phyloP scores from a whole-genome alignment of 164 flowering plant species.

The Chimonanthus salicifolius region DNA sequence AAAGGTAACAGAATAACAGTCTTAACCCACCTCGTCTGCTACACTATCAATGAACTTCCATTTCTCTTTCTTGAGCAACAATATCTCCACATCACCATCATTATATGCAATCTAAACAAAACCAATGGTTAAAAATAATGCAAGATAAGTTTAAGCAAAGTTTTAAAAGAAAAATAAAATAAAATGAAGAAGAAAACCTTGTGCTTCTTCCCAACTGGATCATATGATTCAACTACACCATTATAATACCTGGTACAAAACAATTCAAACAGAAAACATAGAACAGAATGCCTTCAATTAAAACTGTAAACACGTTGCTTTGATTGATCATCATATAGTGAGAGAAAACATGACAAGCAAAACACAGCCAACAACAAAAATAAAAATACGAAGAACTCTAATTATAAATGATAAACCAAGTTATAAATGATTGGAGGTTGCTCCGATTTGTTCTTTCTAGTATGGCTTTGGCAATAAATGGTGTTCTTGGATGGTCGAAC shows the following conservation, averaged over 20 bases:
- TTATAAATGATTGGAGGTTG: too few species aligned
- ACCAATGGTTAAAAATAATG: not conserved
- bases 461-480: too few species aligned
- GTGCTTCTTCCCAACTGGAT: constrained; percentile 48
- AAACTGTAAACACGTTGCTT: not conserved
- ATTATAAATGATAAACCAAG: too few species aligned
- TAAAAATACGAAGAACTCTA: too few species aligned
- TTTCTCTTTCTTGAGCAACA: constrained; percentile 45
- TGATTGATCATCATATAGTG: not conserved
- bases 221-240: constrained; percentile 56
- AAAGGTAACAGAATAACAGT: not conserved
- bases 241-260: constrained; percentile 60
- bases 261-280: not conserved
- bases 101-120: constrained; percentile 46
- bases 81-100: constrained; percentile 73
- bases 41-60: constrained; percentile 39
- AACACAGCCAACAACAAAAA: too few species aligned
- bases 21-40: constrained; percentile 37
- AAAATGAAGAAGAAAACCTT: constrained; percentile 32
- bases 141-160: not conserved
- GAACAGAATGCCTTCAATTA: not conserved
- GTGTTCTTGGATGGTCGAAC: too few species aligned
- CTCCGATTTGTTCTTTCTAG: too few species aligned
- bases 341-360: not conserved
- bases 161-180: not conserved